These are phyloP conservation scores for Solanum peruvianum DNA, from an alignment of 257 asterid genomes.

Conservation along the genomic window DNA sequence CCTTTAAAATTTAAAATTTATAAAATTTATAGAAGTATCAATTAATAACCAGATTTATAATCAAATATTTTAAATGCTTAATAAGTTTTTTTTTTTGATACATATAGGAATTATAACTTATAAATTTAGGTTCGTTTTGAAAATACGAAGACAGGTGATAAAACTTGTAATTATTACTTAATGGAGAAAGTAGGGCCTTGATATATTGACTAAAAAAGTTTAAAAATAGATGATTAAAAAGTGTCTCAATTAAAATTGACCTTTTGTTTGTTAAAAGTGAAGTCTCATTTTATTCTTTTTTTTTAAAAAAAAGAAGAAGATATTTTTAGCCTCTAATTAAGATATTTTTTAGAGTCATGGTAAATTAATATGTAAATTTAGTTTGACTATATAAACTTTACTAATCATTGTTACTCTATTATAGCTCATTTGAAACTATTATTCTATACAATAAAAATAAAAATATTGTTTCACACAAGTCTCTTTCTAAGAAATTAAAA, in stretches of 20 bases:
- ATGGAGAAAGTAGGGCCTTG: neutral
- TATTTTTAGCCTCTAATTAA: neutral
- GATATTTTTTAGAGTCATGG: neutral
- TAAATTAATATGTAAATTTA: neutral
- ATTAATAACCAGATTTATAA: neutral
- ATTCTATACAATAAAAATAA: no score
- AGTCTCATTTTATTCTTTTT: neutral
- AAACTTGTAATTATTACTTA: neutral
- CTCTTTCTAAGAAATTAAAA: neutral
- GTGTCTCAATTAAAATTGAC: neutral
- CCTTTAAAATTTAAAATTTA: no score
- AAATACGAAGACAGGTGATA: no score
- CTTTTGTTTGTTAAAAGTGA: neutral
- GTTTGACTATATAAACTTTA: no score
- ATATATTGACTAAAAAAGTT: neutral
- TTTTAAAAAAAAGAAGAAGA: neutral
- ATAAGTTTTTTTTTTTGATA: no score
- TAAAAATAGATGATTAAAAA: neutral
- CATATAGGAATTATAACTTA: no score
- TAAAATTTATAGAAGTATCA: accelerated
- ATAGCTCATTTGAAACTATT: neutral
- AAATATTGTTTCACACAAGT: neutral
- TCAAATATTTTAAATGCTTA: no score
- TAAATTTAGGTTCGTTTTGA: no score
- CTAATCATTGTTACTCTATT: neutral